phyloP scores from a whole-genome alignment of 169 alveolate genomes.

The Babesia gibsoni region DNA sequence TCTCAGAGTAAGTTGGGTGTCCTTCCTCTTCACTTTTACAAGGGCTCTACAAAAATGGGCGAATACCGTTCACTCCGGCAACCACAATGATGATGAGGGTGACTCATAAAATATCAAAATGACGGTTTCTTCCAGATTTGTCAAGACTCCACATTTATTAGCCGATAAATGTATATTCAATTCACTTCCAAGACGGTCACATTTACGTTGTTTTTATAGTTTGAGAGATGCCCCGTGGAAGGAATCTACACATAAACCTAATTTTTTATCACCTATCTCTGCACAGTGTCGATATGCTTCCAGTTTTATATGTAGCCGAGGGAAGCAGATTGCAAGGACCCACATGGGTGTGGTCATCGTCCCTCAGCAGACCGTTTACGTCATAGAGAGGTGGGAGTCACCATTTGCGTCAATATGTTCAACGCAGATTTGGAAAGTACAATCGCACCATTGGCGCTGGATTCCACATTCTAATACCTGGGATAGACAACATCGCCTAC shows the following conservation, averaged over 20 bases:
- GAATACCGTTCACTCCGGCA: slow-evolving; percentile 27
- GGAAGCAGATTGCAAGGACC: background rate
- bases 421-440: slow-evolving; percentile 85
- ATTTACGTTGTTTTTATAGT: background rate
- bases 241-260: background rate
- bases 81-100: slow-evolving; percentile 13
- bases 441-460: slow-evolving; percentile 87
- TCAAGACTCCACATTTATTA: background rate
- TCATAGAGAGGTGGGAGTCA: slow-evolving; percentile 79
- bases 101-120: background rate
- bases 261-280: background rate
- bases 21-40: background rate
- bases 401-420: background rate
- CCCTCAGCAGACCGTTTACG: slow-evolving; percentile 90
- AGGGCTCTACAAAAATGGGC: slow-evolving; percentile 62
- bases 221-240: background rate
- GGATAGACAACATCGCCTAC: slow-evolving; percentile 88
- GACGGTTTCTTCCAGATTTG: background rate
- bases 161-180: background rate
- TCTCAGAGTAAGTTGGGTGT: slow-evolving; percentile 32
- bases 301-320: background rate
- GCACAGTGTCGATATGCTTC: background rate
- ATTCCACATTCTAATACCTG: slow-evolving; percentile 86
- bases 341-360: slow-evolving; percentile 84
- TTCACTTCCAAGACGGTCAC: background rate